These are phyloP conservation scores for Fusarium redolens DNA, from an alignment of 2,329 filamentous ascomycete genomes.

Conservation along the genomic window DNA sequence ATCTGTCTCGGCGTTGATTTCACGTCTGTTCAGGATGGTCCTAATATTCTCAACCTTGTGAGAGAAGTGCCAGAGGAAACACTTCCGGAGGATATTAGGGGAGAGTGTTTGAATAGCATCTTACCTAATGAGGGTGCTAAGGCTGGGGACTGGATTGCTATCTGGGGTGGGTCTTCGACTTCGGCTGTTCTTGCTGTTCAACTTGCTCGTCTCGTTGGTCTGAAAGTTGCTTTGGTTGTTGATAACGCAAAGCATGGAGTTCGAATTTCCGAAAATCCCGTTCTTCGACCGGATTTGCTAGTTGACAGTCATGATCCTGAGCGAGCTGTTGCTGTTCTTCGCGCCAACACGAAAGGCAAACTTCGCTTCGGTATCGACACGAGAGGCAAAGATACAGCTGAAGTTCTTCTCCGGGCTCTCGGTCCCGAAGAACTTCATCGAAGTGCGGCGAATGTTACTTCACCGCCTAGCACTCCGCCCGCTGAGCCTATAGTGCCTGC, in stretches of 20 bases:
- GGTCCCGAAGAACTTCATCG: slow-evolving; percentile 56
- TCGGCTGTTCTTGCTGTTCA: slow-evolving; percentile 75
- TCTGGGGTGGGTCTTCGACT: slow-evolving; percentile 81
- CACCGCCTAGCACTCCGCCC: slow-evolving; percentile 54
- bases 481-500: slow-evolving; percentile 44
- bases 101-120: slow-evolving; percentile 71
- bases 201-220: slow-evolving; percentile 72
- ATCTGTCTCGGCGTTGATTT: slow-evolving; percentile 79
- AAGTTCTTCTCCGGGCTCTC: slow-evolving; percentile 58
- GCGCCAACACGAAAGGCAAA: slow-evolving; percentile 64
- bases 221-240: slow-evolving; percentile 73
- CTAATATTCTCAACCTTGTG: slow-evolving; percentile 67
- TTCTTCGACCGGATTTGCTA: slow-evolving; percentile 67
- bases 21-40: slow-evolving; percentile 60
- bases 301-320: slow-evolving; percentile 75
- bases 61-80: slow-evolving; percentile 56
- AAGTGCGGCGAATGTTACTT: slow-evolving; percentile 43
- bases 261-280: slow-evolving; percentile 60
- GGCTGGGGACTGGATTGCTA: slow-evolving; percentile 74
- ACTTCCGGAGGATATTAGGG: slow-evolving; percentile 70
- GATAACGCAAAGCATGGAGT: slow-evolving; percentile 75
- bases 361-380: slow-evolving; percentile 78
- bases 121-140: slow-evolving; percentile 62
- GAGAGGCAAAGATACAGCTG: slow-evolving; percentile 71
- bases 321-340: slow-evolving; percentile 74